phyloP scores from a whole-genome alignment of 495 filamentous ascomycete genomes.

The Penicillium pancosmium region DNA sequence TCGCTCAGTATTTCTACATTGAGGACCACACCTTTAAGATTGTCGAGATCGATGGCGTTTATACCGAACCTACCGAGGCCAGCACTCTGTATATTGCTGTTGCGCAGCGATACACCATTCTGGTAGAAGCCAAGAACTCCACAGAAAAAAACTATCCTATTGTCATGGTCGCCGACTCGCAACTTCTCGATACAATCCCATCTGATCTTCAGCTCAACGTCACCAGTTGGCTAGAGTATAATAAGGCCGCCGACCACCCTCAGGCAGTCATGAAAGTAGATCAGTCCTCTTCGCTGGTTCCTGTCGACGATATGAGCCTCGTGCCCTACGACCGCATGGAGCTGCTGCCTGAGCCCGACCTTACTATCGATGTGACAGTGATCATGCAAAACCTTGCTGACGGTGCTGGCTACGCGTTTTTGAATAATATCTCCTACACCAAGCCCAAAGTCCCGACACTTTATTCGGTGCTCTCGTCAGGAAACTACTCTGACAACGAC shows the following conservation, averaged over 20 bases:
- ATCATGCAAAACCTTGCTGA: slow-evolving; percentile 53
- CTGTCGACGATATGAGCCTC: slow-evolving; percentile 60
- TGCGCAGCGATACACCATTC: slow-evolving; percentile 71
- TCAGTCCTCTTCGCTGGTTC: slow-evolving; percentile 34
- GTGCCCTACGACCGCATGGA: slow-evolving; percentile 47
- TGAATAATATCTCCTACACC: slow-evolving; percentile 78
- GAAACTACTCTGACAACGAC: slow-evolving; percentile 60
- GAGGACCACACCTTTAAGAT: slow-evolving; percentile 68
- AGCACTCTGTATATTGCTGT: slow-evolving; percentile 65
- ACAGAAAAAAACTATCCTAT: slow-evolving; percentile 68
- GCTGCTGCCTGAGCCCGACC: slow-evolving; percentile 28
- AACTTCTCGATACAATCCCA: slow-evolving; percentile 32
- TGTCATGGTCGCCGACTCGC: slow-evolving; percentile 41
- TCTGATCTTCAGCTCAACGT: slow-evolving; percentile 60
- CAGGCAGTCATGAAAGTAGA: slow-evolving; percentile 52
- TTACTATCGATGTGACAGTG: slow-evolving; percentile 32
- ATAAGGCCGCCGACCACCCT: slow-evolving; percentile 57
- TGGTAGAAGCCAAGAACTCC: slow-evolving; percentile 67
- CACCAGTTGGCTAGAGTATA: slow-evolving; percentile 79
- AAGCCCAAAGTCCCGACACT: slow-evolving; percentile 75
- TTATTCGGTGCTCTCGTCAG: slow-evolving; percentile 71
- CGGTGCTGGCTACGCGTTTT: slow-evolving; percentile 60
- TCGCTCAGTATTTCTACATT: slow-evolving; percentile 78
- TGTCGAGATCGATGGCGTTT: slow-evolving; percentile 57
- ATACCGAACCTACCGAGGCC: slow-evolving; percentile 58